Percentiles rank a stretch among this genome's conserved stretches.
These are phyloP conservation scores for Batkoa obscura DNA, from an alignment of 371 early-diverging fungal species.

Conservation along the genomic window DNA sequence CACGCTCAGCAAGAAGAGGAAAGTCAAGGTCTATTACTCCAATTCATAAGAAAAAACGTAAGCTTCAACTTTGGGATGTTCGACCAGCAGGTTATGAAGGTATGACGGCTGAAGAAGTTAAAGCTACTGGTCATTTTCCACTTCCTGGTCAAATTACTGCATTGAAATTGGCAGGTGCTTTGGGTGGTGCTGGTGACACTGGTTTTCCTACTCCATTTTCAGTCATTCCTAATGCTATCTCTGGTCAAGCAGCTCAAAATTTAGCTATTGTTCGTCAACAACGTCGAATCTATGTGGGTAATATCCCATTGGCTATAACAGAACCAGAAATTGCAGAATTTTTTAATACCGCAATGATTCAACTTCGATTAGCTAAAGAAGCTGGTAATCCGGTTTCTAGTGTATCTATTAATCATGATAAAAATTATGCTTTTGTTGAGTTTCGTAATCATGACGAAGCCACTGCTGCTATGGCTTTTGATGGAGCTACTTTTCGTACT, in stretches of 20 bases:
- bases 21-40: conserved; percentile 38
- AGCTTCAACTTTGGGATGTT: conserved; percentile 83
- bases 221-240: conserved; percentile 17
- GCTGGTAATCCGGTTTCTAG: conserved; percentile 45
- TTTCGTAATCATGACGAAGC: conserved; percentile 80
- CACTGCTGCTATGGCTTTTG: conserved; percentile 75
- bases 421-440: conserved; percentile 89
- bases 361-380: conserved; percentile 34
- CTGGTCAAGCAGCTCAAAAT: conserved; percentile 18
- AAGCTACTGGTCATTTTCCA: conserved; percentile 78
- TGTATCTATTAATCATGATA: conserved; percentile 77
- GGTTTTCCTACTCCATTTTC: conserved; percentile 14
- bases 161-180: conserved; percentile 31
- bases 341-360: conserved; percentile 69
- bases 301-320: conserved; percentile 62
- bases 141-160: conserved; percentile 71
- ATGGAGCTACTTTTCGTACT: conserved; percentile 71
- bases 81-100: conserved; percentile 83
- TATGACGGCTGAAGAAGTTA: conserved; percentile 73
- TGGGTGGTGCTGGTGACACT: conserved; percentile 19
- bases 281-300: conserved; percentile 78
- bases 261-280: conserved; percentile 39
- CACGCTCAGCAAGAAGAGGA: conserved; percentile 14
- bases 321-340: conserved; percentile 56
- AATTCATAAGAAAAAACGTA: conserved; percentile 55